phyloP scores from a whole-genome alignment of 164 flowering plant genomes.

The Akebia trifoliata region DNA sequence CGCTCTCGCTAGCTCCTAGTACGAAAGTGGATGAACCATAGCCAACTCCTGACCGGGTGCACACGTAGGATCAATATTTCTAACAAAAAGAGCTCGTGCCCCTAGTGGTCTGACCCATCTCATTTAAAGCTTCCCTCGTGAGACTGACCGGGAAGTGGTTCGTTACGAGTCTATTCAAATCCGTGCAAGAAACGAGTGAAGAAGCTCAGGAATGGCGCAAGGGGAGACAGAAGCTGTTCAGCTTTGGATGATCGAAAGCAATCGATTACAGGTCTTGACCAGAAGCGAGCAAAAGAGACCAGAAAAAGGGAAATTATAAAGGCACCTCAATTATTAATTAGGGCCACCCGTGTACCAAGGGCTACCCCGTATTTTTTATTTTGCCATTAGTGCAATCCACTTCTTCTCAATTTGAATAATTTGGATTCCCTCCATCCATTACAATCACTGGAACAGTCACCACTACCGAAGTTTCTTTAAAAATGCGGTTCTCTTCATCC shows the following conservation, averaged over 20 bases:
- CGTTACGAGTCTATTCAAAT: neutral
- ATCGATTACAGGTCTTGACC: too few species aligned
- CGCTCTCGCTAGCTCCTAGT: neutral
- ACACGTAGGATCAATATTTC: too few species aligned
- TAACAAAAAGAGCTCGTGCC: neutral
- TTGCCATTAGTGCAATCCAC: too few species aligned
- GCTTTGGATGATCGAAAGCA: neutral
- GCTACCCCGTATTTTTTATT: too few species aligned
- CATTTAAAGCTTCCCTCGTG: neutral
- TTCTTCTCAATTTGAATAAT: too few species aligned
- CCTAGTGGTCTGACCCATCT: neutral
- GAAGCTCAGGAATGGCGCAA: neutral
- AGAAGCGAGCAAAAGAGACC: neutral
- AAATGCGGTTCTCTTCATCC: too few species aligned
- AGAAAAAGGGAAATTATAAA: too few species aligned
- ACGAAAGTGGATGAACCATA: neutral
- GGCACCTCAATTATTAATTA: too few species aligned
- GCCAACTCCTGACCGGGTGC: neutral
- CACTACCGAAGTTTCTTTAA: too few species aligned
- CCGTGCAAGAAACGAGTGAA: neutral
- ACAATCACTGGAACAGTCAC: too few species aligned
- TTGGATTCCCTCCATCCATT: too few species aligned
- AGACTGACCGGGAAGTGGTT: conserved; percentile 1
- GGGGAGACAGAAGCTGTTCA: neutral
- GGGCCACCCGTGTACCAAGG: too few species aligned